These are phyloP conservation scores for Neurospora pannonica DNA, from an alignment of 495 filamentous ascomycete genomes.

Conservation along the genomic window DNA sequence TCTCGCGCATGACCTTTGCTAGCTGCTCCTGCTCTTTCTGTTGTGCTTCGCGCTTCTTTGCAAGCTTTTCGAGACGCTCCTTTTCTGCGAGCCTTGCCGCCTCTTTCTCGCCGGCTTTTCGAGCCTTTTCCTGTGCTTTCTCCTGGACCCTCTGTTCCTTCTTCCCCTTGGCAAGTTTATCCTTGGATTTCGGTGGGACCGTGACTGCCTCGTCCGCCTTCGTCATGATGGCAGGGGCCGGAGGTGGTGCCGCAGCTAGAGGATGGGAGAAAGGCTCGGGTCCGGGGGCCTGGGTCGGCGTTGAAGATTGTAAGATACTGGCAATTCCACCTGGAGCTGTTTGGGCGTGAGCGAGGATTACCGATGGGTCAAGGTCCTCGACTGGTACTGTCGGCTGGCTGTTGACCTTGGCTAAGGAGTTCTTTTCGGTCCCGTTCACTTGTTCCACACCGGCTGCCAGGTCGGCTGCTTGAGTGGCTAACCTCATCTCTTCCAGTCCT, in stretches of 20 bases:
- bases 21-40: conserved; percentile 30
- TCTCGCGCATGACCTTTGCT: conserved; percentile 31
- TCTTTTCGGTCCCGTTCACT: conserved; percentile 26
- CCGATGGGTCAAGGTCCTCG: conserved; percentile 45
- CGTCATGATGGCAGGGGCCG: conserved; percentile 19
- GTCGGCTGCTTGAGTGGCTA: conserved; percentile 46
- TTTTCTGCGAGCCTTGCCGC: conserved; percentile 54
- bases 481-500: conserved; percentile 53
- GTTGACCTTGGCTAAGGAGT: conserved; percentile 28
- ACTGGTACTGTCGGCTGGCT: conserved; percentile 28
- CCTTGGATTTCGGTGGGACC: conserved; percentile 38
- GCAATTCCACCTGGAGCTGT: conserved; percentile 44
- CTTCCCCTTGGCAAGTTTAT: conserved; percentile 44
- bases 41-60: conserved; percentile 23
- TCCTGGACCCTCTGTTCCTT: conserved; percentile 47
- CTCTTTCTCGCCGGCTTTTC: conserved; percentile 57
- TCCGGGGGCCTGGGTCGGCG: conserved; percentile 21
- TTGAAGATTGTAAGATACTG: not conserved
- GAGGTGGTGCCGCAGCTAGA: conserved; percentile 19
- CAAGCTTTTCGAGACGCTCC: conserved; percentile 26
- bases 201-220: conserved; percentile 20
- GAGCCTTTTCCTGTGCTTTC: conserved; percentile 55
- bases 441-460: conserved; percentile 35
- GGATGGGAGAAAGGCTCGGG: conserved; percentile 16
- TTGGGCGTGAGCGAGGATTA: conserved; percentile 47